These are phyloP conservation scores for Mucor mucedo DNA, from an alignment of 371 early-diverging fungal species.

Conservation along the genomic window DNA sequence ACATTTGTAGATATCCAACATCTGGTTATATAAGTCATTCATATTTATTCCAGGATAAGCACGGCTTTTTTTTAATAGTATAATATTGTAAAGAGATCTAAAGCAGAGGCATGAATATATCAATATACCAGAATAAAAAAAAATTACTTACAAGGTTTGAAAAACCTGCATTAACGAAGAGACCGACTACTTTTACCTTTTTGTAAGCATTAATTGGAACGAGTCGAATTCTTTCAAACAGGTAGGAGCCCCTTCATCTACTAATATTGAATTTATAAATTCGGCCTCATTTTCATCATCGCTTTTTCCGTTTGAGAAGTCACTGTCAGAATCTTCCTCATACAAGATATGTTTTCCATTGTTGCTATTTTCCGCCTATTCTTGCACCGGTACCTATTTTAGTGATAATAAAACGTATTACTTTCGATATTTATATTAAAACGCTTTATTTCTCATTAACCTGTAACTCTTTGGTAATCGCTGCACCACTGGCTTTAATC, in stretches of 20 bases:
- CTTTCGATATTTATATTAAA: slow-evolving; percentile 9
- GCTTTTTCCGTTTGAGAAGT: no score
- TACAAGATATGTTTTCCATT: no score
- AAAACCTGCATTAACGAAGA: slow-evolving; percentile 5
- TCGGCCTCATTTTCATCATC: slow-evolving; percentile 5
- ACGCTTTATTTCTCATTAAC: slow-evolving; percentile 13
- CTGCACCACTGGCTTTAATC: slow-evolving; percentile 14
- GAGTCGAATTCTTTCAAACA: slow-evolving; percentile 14
- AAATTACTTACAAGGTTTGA: slow-evolving; percentile 12
- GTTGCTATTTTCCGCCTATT: no score
- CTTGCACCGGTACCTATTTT: slow-evolving; percentile 10
- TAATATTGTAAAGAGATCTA: slow-evolving; percentile 17
- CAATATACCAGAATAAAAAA: slow-evolving; percentile 14
- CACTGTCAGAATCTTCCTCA: no score
- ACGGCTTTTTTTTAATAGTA: slow-evolving; percentile 11
- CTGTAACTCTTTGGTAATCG: slow-evolving; percentile 12
- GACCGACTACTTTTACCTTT: slow-evolving; percentile 14
- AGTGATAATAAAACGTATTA: slow-evolving; percentile 14
- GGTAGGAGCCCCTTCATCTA: slow-evolving; percentile 12
- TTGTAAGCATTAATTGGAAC: slow-evolving; percentile 3
- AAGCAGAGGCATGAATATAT: slow-evolving; percentile 15
- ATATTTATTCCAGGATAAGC: slow-evolving; percentile 14
- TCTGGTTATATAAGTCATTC: slow-evolving; percentile 14
- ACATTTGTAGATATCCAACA: slow-evolving; percentile 17
- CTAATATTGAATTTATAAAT: slow-evolving; percentile 16